Evolutionary conservation across 108 stramenopile species (phyloP), one percentile per base, ranked within the genome.

Genomic region (Skeletonema menzelii): DNA sequence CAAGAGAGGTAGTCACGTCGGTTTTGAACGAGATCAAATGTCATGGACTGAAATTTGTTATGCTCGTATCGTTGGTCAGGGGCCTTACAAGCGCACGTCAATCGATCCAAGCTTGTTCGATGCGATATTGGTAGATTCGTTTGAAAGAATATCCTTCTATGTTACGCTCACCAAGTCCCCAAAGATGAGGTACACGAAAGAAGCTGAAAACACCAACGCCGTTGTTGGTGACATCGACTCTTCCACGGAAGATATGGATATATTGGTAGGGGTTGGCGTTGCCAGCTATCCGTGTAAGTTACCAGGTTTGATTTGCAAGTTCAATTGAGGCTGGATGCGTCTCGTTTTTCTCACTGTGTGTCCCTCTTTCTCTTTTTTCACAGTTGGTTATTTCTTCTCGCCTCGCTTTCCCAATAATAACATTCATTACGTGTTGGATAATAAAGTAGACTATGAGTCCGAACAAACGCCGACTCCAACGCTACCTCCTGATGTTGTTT

Each of bases 21-120:
- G 71, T 5, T 56, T 30, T 46, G 71, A 72, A 66, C 71, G 71
- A 35, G 65, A 72, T 56, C 59, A 49, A 69, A 38, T 63, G 59
- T 60, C 59, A 27, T 69, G 69, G 69, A 17, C 38, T 10, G 19
- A 63, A 10, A 34, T 63, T 19, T 69, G 30, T 44, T 27, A 62
- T 17, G 61, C 61, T 17, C 20, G 20, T 26, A 64, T 72, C 8
- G 4, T 19, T 24, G 71, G 71, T 7, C 44, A 31, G 32, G 71
- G 71, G 11, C 32, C 63, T 5, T 53, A 31, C 14, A 66, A 32
- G n/a, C 34, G 28, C 31, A 72, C 71, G 26, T 46, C 63, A 28
- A 72, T 72, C 13, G 30, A 17, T 32, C 47, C 24, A 24, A 27
- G 31, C 5, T 0, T 37, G 2, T 72, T 65, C 32, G 8, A 38